These are phyloP conservation scores for Yamadazyma olivae DNA, from an alignment of 805 yeast genomes.

Conservation along the genomic window DNA sequence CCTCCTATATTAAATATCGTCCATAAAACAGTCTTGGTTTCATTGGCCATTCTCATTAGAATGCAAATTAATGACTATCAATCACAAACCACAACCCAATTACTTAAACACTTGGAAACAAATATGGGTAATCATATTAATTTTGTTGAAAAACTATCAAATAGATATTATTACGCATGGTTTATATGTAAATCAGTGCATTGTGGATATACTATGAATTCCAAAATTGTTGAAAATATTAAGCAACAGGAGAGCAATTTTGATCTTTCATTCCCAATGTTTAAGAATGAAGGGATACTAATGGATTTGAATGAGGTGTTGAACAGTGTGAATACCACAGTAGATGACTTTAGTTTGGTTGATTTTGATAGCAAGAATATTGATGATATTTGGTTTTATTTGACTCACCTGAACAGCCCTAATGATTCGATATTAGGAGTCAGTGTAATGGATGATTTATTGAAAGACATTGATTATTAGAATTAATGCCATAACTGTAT, in stretches of 20 bases:
- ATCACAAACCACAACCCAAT: not conserved
- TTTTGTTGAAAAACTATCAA: slow-evolving; percentile 2
- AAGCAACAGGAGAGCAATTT: not conserved
- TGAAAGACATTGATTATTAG: not conserved
- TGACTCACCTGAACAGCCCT: not conserved
- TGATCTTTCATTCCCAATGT: slow-evolving; percentile 2
- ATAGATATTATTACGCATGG: slow-evolving; percentile 7
- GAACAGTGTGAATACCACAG: not conserved
- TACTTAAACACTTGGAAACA: not conserved
- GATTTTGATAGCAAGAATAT: slow-evolving; percentile 1
- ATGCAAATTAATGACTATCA: not conserved
- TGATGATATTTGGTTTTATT: slow-evolving; percentile 7
- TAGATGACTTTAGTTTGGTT: not conserved
- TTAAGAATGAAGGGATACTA: not conserved
- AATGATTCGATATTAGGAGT: not conserved
- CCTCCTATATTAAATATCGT: not conserved
- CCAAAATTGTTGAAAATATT: not conserved
- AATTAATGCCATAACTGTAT: not conserved
- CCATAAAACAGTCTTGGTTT: slow-evolving; percentile 2
- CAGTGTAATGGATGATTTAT: slow-evolving; percentile 1
- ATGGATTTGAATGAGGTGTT: slow-evolving; percentile 1
- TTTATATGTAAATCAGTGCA: slow-evolving; percentile 1
- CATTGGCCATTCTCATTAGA: slow-evolving; percentile 3
- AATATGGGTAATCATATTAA: slow-evolving; percentile 1
- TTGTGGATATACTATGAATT: not conserved